These are phyloP conservation scores for Tritrichomonas musculus DNA, from an alignment of 208 protist species.

Conservation along the genomic window DNA sequence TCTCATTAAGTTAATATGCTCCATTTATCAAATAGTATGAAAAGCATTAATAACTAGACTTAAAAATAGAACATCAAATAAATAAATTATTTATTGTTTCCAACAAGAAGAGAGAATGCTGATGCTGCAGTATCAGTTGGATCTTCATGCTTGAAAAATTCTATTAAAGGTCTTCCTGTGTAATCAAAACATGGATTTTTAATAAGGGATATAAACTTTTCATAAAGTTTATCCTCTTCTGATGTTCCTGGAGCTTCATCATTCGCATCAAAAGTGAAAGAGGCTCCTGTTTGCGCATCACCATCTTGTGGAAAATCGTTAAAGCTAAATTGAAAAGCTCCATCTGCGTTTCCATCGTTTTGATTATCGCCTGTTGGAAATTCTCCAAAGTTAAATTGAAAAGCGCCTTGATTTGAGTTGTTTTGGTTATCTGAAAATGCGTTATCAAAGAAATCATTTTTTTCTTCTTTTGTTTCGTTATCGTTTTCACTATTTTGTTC, in stretches of 20 bases:
- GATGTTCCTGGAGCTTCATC: background rate
- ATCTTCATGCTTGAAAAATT: background rate
- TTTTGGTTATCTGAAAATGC: background rate
- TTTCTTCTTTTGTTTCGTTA: background rate
- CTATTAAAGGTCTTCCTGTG: background rate
- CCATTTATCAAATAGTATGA: no score
- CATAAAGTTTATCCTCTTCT: background rate
- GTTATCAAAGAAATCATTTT: background rate
- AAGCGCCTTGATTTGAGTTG: background rate
- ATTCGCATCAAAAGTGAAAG: conserved; percentile 22
- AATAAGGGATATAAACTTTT: background rate
- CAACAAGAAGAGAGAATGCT: background rate
- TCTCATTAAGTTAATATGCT: no score
- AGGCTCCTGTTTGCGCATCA: background rate
- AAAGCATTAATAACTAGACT: no score
- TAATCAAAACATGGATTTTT: conserved; percentile 14
- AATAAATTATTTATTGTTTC: no score
- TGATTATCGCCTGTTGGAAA: background rate
- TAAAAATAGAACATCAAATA: no score
- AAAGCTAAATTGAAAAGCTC: background rate
- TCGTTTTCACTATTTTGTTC: background rate
- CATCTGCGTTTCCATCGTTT: background rate
- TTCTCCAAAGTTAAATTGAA: background rate
- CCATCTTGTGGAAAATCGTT: background rate
- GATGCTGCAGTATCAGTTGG: background rate